A percentile compares a stretch with the other conserved stretches of the same genome.
phyloP scores from a whole-genome alignment of 345 rosid genomes.

The Eucalyptus polybractea region DNA sequence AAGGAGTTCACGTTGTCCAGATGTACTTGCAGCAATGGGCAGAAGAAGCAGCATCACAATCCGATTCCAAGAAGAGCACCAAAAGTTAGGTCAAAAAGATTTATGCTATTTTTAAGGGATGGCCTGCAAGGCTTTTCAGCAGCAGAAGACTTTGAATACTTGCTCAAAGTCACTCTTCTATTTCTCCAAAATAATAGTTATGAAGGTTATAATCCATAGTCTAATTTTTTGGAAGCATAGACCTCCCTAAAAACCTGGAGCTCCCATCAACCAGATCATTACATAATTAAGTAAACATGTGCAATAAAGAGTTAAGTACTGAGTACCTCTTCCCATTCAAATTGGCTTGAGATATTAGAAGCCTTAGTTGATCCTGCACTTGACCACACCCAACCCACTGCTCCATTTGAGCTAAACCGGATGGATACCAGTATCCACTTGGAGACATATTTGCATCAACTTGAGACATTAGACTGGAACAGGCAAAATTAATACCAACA shows the following conservation, averaged over 20 bases:
- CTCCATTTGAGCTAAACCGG: conserved; percentile 62
- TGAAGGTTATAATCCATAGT: neutral
- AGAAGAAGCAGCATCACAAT: neutral
- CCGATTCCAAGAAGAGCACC: neutral
- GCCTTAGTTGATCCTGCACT: conserved; percentile 22
- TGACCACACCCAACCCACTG: conserved; percentile 48
- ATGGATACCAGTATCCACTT: conserved; percentile 40
- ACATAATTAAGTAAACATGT: neutral
- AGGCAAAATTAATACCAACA: conserved; percentile 47
- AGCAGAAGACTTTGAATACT: neutral
- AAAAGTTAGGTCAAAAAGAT: neutral
- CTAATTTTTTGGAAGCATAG: neutral
- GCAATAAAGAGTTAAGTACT: neutral
- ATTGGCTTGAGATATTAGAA: conserved; percentile 25
- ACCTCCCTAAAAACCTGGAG: neutral
- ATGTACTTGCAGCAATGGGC: neutral
- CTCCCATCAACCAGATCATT: neutral
- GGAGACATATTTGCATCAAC: neutral
- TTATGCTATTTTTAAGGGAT: neutral
- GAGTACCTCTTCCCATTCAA: conserved; percentile 25
- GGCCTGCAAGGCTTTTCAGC: neutral
- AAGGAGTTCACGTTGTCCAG: neutral
- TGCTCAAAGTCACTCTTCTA: neutral
- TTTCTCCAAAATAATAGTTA: neutral
- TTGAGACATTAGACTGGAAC: conserved; percentile 3